These are phyloP conservation scores for Immersiella caudata DNA, from an alignment of 495 filamentous ascomycete genomes.

Conservation along the genomic window DNA sequence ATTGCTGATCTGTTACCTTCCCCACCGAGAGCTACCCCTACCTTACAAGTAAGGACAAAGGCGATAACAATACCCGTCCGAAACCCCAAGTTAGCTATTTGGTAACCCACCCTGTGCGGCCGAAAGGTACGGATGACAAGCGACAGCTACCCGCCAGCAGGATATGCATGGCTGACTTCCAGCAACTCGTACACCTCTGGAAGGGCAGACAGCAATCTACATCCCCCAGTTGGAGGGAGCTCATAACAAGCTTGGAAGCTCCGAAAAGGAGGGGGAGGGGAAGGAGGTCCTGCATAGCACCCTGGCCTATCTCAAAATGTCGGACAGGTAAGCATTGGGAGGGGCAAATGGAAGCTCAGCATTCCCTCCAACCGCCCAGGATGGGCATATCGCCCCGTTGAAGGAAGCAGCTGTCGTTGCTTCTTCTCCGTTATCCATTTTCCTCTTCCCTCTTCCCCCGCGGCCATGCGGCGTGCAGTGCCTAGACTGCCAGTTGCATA, in stretches of 20 bases:
- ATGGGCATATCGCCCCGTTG: background rate
- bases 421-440: background rate
- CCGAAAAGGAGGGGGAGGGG: slow-evolving; percentile 5
- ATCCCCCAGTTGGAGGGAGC: background rate
- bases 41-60: background rate
- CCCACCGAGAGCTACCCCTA: background rate
- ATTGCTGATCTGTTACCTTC: background rate
- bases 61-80: background rate
- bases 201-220: background rate
- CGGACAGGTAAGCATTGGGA: background rate
- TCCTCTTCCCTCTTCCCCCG: background rate
- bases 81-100: background rate
- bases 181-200: background rate
- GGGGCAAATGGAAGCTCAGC: background rate
- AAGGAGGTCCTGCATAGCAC: slow-evolving; percentile 17
- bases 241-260: slow-evolving; percentile 1
- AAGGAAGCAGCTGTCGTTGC: background rate
- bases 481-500: slow-evolving; percentile 19
- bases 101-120: background rate
- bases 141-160: too few relatives aligned
- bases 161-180: background rate
- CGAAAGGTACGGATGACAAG: background rate
- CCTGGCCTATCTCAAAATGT: background rate
- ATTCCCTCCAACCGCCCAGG: background rate
- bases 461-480: slow-evolving; percentile 12